These are phyloP conservation scores for Phytophthora multivora DNA, from an alignment of 352 stramenopile genomes.

Conservation along the genomic window DNA sequence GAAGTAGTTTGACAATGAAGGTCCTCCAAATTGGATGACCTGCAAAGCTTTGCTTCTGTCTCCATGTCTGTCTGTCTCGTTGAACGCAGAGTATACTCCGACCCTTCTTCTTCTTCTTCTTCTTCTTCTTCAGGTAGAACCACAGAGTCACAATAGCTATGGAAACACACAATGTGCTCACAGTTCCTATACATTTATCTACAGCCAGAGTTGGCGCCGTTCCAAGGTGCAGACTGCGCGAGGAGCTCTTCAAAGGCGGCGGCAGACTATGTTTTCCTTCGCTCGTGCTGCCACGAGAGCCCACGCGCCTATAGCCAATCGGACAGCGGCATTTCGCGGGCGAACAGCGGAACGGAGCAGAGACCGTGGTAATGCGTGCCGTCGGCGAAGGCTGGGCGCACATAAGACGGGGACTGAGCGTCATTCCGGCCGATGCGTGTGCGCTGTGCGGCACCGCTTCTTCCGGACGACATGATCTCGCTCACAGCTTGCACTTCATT, in stretches of 20 bases:
- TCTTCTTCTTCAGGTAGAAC: too few relatives aligned
- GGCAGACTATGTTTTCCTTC: slow-evolving; percentile 12
- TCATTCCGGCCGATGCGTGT: slow-evolving; percentile 18
- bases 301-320: slow-evolving; percentile 20
- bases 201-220: too few relatives aligned
- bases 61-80: too few relatives aligned
- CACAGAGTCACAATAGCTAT: too few relatives aligned
- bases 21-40: too few relatives aligned
- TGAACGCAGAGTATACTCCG: too few relatives aligned
- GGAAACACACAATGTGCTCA: too few relatives aligned
- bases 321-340: background rate
- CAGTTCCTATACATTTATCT: too few relatives aligned
- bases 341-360: slow-evolving; percentile 25
- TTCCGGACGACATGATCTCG: slow-evolving; percentile 9
- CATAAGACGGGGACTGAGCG: slow-evolving; percentile 18
- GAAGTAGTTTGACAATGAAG: too few relatives aligned
- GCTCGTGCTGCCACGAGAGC: slow-evolving; percentile 11
- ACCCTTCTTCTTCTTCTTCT: too few relatives aligned
- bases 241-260: background rate
- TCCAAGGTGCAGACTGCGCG: background rate
- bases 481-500: slow-evolving; percentile 15
- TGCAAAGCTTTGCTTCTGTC: too few relatives aligned
- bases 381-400: slow-evolving; percentile 19
- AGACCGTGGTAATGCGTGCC: slow-evolving; percentile 13
- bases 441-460: slow-evolving; percentile 17